Evolutionary conservation across 2,329 filamentous ascomycete species (phyloP), one percentile per base, ranked within the genome.

Genomic region (Colletotrichum sp.): DNA sequence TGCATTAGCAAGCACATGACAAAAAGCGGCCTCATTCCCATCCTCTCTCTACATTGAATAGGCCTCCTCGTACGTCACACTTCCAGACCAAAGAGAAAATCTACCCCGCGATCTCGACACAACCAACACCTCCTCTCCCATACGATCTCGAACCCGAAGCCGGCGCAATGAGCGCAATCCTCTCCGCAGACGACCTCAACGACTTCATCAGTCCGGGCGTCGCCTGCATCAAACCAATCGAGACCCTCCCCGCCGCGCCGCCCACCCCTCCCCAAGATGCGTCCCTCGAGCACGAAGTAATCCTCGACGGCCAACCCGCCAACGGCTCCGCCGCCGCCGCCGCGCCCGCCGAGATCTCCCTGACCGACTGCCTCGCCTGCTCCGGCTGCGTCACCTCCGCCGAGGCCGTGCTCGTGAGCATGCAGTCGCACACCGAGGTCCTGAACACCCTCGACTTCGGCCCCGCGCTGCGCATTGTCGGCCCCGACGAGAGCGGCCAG

Each of bases 161-260:
- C 57, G 28, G n/a, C 68, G 89, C 84, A 78, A 99, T 99, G 97
- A 98, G 96, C 83, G 97, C 97, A 78, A 99, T 99, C 82, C 94
- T 99, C 81, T 99, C 96, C 72, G 94, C 94, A 82, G 96, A 99
- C 88, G 96, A 98, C 84, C 90, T 99, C 77, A 99, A 99, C 89
- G 97, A 99, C 89, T 99, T 99, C 87, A 99, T 99, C 83, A 97
- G 95, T 73, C 97, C 97, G 16, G 96, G 96, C 77, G 96, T 99
- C 82, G 97, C 97, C 78, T 99, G 97, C 87, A 99, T 99, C 85
- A 99, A 99, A 83, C 97, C 97, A 32, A 91, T 99, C 83, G 97
- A 99, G 85, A 98, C 95, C 3, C 91, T 99, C 16, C 96, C 97
- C 3, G 85, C 90, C 66, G 89, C 90, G 78, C 86, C 90, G 39